Base-by-base conservation (phyloP, 768 basidiomycete species). In the Cystobasidium ongulense region DNA sequence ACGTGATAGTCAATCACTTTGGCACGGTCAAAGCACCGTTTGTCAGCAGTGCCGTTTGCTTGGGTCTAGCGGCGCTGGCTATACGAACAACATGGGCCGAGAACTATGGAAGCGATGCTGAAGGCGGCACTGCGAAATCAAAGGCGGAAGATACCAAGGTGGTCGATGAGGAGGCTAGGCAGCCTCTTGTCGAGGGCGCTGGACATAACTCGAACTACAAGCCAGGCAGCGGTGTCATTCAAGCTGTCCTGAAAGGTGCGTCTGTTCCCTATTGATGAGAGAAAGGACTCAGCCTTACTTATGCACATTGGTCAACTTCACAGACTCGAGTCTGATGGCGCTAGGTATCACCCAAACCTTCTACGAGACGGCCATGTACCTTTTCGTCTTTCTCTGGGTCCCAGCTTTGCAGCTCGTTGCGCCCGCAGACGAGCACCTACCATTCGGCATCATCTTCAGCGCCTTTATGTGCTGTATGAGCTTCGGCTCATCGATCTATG, bases 341-440 rank as follows among this genome's bases (percentile, higher is more conserved):
- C 84, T 90, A 25, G 88, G 89, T 36, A 81, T 90, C 66, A 87
- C 87, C 0, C 89, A 90, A 80, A 90, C 89, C 0, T 89, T 88
- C 80, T 90, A 90, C 78, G 89, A 90, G 79, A 90, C 89, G 1
- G 89, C 88, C 4, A 89, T 90, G 89, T 90, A 90, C 81, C 85
- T 90, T 74, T 90, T 90, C 81, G 89, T 90, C 76, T 90, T 90
- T 82, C 83, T 88, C 75, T 90, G 89, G 89, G 89, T 90, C 0
- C 89, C 90, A 0, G 84, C 86, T 1, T 82, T 90, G 18, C 88
- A 90, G 81, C 18, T 71, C 1, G 68, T 71, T 23, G 29, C 68
- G 7, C 33, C 21, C 50, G 23, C 31, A 2, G 87, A 89, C 78
- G 82, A 82, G 25, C 84, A 87, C n/a, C 86, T 89, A 31, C 90